phyloP scores from a whole-genome alignment of 1,284 basidiomycete genomes.

The Ceratobasidium sp. region DNA sequence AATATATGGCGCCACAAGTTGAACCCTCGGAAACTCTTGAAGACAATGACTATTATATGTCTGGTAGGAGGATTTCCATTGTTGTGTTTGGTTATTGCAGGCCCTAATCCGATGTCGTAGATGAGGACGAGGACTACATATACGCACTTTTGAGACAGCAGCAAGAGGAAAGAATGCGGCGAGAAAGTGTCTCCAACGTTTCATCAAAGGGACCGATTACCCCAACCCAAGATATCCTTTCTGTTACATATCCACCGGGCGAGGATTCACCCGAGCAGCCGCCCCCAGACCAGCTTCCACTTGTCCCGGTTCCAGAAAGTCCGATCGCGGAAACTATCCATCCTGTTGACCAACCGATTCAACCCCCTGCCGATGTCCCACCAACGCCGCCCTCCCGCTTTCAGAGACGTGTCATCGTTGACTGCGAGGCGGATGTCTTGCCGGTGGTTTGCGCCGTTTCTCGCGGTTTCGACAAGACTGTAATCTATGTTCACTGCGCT shows the following conservation, averaged over 20 bases:
- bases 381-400: too few relatives aligned
- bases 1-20: background rate
- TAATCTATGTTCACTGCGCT: conserved; percentile 15
- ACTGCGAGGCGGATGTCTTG: conserved; percentile 13
- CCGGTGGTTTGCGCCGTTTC: background rate
- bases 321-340: too few relatives aligned
- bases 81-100: background rate
- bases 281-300: too few relatives aligned
- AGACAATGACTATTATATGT: conserved; percentile 4
- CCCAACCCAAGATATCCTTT: too few relatives aligned
- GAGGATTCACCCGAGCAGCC: too few relatives aligned
- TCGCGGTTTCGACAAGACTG: background rate
- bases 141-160: background rate
- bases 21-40: background rate
- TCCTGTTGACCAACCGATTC: too few relatives aligned
- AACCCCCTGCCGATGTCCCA: too few relatives aligned
- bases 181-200: too few relatives aligned
- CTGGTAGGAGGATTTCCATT: background rate
- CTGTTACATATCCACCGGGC: too few relatives aligned
- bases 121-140: conserved; percentile 3
- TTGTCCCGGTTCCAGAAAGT: too few relatives aligned
- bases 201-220: too few relatives aligned
- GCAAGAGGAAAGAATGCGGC: too few relatives aligned
- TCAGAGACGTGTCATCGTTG: background rate
- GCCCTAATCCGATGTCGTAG: background rate